A percentile compares a stretch with the other conserved stretches of the same genome.
These are phyloP conservation scores for Monocercomonoides exilis DNA, from an alignment of 78 protist genomes.

Conservation along the genomic window DNA sequence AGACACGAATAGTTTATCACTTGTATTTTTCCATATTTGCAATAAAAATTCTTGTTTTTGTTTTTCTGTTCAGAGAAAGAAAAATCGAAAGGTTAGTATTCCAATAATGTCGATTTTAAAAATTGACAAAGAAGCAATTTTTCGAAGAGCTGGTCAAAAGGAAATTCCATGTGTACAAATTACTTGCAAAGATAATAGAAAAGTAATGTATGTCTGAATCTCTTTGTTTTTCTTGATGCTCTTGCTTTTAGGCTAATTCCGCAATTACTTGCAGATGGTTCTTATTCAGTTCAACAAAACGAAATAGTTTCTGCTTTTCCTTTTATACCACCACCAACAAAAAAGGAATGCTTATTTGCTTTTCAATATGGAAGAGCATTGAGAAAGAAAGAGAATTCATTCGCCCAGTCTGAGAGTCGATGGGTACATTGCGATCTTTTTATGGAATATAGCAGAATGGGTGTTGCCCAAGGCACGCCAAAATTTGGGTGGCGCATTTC, in stretches of 20 bases:
- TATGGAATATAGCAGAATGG: neutral
- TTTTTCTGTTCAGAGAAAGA: neutral
- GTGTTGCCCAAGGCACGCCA: neutral
- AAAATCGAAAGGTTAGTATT: neutral
- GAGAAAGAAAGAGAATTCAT: neutral
- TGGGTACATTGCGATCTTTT: neutral
- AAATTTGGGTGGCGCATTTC: slow-evolving; percentile 42
- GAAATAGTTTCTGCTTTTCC: too few species aligned
- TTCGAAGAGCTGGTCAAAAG: neutral
- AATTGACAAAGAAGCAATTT: neutral
- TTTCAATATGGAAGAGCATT: neutral
- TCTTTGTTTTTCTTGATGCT: too few species aligned
- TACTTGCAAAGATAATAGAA: too few species aligned
- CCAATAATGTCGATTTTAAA: neutral
- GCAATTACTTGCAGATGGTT: too few species aligned
- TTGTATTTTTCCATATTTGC: neutral
- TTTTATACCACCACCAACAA: too few species aligned
- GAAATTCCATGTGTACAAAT: neutral
- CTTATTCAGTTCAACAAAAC: too few species aligned
- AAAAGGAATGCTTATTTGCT: neutral
- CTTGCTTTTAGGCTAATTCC: too few species aligned
- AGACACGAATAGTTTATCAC: neutral
- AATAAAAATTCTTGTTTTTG: neutral
- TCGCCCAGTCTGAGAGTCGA: neutral
- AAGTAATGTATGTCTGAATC: too few species aligned